Evolutionary conservation across 163 green algal species (phyloP).

Genomic region (Scenedesmus sp.): DNA sequence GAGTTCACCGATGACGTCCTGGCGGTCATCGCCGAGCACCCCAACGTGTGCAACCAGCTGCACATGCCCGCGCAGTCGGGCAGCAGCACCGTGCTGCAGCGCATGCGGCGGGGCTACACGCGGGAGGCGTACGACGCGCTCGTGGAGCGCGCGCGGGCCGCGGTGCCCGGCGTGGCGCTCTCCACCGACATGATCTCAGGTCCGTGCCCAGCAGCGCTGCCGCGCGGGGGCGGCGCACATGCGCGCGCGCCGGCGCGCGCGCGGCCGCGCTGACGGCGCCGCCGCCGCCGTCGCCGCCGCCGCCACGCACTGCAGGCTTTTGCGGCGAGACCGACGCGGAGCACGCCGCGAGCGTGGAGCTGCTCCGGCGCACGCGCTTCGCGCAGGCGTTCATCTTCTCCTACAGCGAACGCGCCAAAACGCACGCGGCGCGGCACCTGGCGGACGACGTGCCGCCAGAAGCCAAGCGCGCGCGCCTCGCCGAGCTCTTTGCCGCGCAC

Average conservation of each 20-base stretch:
- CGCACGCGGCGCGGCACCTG: slow-evolving; percentile 77
- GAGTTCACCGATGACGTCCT: slow-evolving; percentile 92
- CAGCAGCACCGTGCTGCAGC: slow-evolving; percentile 68
- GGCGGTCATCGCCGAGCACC: slow-evolving; percentile 45
- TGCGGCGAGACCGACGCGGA: slow-evolving; percentile 90
- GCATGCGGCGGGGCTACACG: slow-evolving; percentile 87
- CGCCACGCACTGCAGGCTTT: slow-evolving; percentile 70
- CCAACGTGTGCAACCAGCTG: slow-evolving; percentile 89
- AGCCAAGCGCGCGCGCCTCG: slow-evolving; percentile 77
- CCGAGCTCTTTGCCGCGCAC: slow-evolving; percentile 67
- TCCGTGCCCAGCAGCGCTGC: neutral
- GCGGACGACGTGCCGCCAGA: slow-evolving; percentile 71
- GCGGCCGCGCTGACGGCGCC: too few relatives aligned
- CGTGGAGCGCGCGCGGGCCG: slow-evolving; percentile 59
- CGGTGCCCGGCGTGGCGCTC: slow-evolving; percentile 76
- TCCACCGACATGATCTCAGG: slow-evolving; percentile 91
- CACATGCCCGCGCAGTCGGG: slow-evolving; percentile 95
- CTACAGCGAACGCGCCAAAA: slow-evolving; percentile 85
- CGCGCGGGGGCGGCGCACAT: too few relatives aligned
- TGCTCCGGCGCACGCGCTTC: slow-evolving; percentile 75
- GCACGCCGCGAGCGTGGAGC: slow-evolving; percentile 76
- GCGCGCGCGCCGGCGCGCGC: too few relatives aligned
- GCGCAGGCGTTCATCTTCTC: slow-evolving; percentile 92
- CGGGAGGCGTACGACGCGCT: slow-evolving; percentile 88
- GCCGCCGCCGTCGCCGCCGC: neutral